Conservation (phyloP, 1,284 basidiomycete species). For the Moniliella sp. region DNA sequence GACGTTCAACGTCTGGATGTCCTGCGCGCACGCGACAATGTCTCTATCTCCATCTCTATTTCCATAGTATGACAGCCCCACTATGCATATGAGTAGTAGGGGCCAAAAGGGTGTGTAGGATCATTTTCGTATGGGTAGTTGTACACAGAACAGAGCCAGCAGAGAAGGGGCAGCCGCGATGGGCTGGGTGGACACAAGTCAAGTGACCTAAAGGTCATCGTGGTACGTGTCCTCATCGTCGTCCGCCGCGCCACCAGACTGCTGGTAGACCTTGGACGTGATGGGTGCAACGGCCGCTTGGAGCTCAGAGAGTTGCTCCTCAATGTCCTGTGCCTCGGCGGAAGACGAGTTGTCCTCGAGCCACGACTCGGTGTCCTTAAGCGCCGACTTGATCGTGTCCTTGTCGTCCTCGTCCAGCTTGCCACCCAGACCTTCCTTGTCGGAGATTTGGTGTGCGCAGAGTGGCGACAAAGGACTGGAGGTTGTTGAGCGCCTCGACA, state of each 20-base stretch:
- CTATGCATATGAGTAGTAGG: too few relatives aligned
- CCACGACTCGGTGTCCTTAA: slow-evolving; percentile 32
- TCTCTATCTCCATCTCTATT: too few relatives aligned
- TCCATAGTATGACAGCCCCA: too few relatives aligned
- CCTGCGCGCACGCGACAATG: too few relatives aligned
- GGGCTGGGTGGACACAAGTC: too few relatives aligned
- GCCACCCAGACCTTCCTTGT: slow-evolving; percentile 32
- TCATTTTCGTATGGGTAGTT: too few relatives aligned
- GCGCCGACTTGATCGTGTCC: slow-evolving; percentile 25
- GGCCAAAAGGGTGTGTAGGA: too few relatives aligned
- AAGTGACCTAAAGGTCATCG: too few relatives aligned
- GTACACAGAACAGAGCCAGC: too few relatives aligned
- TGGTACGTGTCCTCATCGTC: slow-evolving; percentile 29
- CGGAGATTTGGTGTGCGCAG: slow-evolving; percentile 23
- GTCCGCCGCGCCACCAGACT: slow-evolving; percentile 5
- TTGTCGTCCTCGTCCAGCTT: slow-evolving; percentile 33
- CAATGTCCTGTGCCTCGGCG: slow-evolving; percentile 30
- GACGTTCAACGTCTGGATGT: too few relatives aligned
- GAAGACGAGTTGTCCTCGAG: slow-evolving; percentile 29
- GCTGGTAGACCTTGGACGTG: slow-evolving; percentile 32
- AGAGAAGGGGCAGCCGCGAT: too few relatives aligned
- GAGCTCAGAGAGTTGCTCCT: slow-evolving; percentile 32
- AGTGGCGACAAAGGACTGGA: slow-evolving; percentile 31
- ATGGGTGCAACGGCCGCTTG: slow-evolving; percentile 30
- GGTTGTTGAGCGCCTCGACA: slow-evolving; percentile 28